Percentiles rank a stretch among this genome's conserved stretches.
These are phyloP conservation scores for Amanita rimosa DNA, from an alignment of 768 basidiomycete genomes.

Conservation along the genomic window DNA sequence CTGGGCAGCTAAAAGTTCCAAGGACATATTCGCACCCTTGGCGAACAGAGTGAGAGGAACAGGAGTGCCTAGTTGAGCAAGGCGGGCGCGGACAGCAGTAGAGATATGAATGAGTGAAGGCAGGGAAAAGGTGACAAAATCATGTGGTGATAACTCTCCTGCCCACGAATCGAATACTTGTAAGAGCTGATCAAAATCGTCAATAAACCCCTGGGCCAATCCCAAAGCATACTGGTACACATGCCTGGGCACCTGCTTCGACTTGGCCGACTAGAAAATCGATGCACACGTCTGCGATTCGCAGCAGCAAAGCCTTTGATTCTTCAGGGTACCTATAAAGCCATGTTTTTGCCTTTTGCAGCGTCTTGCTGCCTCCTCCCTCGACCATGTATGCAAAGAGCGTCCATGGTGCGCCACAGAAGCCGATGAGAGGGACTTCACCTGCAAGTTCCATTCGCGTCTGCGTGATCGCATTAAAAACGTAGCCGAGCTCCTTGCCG, in stretches of 20 bases:
- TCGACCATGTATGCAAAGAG: slow-evolving; percentile 98
- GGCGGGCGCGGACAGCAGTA: slow-evolving; percentile 46
- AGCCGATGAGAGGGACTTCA: slow-evolving; percentile 92
- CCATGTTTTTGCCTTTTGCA: slow-evolving; percentile 91
- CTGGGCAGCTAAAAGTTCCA: slow-evolving; percentile 44
- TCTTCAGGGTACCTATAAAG: slow-evolving; percentile 82
- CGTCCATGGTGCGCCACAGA: slow-evolving; percentile 97
- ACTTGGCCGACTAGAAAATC: slow-evolving; percentile 90
- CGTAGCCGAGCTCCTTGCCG: slow-evolving; percentile 78
- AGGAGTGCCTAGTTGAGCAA: slow-evolving; percentile 39
- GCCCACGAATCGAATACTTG: slow-evolving; percentile 99
- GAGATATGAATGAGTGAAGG: slow-evolving; percentile 72
- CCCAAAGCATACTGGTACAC: slow-evolving; percentile 6
- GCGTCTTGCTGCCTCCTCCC: slow-evolving; percentile 85
- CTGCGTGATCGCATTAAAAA: slow-evolving; percentile 83
- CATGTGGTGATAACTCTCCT: slow-evolving; percentile 81
- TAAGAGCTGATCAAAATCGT: slow-evolving; percentile 49
- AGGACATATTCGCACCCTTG: slow-evolving; percentile 80
- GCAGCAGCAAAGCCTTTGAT: slow-evolving; percentile 63
- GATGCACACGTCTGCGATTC: slow-evolving; percentile 83
- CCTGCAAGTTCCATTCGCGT: slow-evolving; percentile 76
- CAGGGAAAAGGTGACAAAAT: slow-evolving; percentile 77
- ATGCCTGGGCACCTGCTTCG: slow-evolving; percentile 90
- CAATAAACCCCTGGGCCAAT: neutral
- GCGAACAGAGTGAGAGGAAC: slow-evolving; percentile 90